A percentile compares a stretch with the other conserved stretches of the same genome.
Conservation (phyloP, 129 eudicot genomes). For the Lactuca saligna region DNA sequence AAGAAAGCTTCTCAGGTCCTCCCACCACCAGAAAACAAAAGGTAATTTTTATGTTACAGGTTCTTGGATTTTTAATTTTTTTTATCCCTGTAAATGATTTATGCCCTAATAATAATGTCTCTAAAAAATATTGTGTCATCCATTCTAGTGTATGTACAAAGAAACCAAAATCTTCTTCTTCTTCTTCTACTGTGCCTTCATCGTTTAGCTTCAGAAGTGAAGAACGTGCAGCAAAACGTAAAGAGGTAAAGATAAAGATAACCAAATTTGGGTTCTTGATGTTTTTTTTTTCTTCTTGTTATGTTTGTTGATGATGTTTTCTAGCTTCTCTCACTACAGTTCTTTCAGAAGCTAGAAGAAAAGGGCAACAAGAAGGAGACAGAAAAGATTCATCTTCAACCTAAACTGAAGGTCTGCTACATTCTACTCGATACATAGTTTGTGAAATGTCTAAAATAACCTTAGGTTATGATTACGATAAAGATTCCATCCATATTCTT, state of each 20-base stretch:
- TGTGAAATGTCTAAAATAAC: slow-evolving; percentile 13
- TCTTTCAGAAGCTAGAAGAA: slow-evolving; percentile 64
- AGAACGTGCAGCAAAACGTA: slow-evolving; percentile 88
- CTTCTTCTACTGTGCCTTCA: slow-evolving; percentile 39
- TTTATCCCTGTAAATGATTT: not conserved
- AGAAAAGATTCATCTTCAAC: slow-evolving; percentile 36
- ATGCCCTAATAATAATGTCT: slow-evolving; percentile 17
- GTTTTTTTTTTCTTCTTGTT: slow-evolving; percentile 1
- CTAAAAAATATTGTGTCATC: slow-evolving; percentile 29
- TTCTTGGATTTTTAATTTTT: not conserved
- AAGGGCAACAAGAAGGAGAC: slow-evolving; percentile 34
- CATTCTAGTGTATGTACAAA: slow-evolving; percentile 28
- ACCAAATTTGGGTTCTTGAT: not conserved
- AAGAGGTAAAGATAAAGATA: slow-evolving; percentile 51
- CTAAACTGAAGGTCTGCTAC: slow-evolving; percentile 48
- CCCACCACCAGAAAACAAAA: slow-evolving; percentile 45
- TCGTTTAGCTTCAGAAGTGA: slow-evolving; percentile 78
- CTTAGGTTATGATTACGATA: not conserved
- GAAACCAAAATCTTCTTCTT: slow-evolving; percentile 35
- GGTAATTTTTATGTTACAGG: slow-evolving; percentile 46
- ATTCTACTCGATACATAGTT: not conserved
- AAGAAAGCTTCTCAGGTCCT: slow-evolving; percentile 29
- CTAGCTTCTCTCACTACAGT: slow-evolving; percentile 31
- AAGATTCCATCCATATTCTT: not conserved
- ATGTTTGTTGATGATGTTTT: not conserved